phyloP scores from a whole-genome alignment of 768 basidiomycete species.

The Auricularia heimuer region DNA sequence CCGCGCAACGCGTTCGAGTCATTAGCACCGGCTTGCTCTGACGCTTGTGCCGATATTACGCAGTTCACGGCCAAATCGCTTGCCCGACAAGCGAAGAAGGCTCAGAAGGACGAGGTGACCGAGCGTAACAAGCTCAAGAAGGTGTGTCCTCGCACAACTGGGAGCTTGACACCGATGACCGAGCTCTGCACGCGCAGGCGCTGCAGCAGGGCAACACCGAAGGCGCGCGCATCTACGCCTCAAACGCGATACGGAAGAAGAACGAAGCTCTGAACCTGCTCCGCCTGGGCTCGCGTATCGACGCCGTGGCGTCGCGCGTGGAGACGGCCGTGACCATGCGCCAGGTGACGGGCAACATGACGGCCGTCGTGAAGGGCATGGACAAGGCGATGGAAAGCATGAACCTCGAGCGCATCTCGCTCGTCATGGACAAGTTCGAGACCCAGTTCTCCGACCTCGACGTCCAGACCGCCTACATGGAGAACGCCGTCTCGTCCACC shows the following conservation, averaged over 20 bases:
- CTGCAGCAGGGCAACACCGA: slow-evolving; percentile 94
- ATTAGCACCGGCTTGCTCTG: slow-evolving; percentile 8
- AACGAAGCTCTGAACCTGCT: slow-evolving; percentile 87
- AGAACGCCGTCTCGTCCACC: slow-evolving; percentile 88
- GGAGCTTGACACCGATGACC: too few species aligned
- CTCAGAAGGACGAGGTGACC: slow-evolving; percentile 83
- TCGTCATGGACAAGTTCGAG: slow-evolving; percentile 99
- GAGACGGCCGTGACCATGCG: slow-evolving; percentile 99
- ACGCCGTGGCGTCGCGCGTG: slow-evolving; percentile 92
- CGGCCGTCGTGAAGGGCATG: slow-evolving; percentile 93
- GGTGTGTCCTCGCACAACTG: slow-evolving; percentile 33
- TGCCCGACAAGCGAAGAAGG: slow-evolving; percentile 91
- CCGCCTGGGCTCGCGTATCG: slow-evolving; percentile 81
- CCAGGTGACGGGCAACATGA: slow-evolving; percentile 93
- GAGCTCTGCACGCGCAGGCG: slow-evolving; percentile 43
- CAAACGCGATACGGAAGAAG: slow-evolving; percentile 98
- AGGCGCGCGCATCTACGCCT: slow-evolving; percentile 94
- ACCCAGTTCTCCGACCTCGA: slow-evolving; percentile 92
- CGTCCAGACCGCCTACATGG: slow-evolving; percentile 97
- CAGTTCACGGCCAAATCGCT: slow-evolving; percentile 98
- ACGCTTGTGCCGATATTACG: slow-evolving; percentile 3
- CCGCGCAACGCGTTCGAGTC: slow-evolving; percentile 8
- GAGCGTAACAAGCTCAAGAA: slow-evolving; percentile 93
- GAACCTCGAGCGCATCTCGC: slow-evolving; percentile 95
- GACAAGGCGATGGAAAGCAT: slow-evolving; percentile 98